Conservation (phyloP, 108 stramenopile species). For the Licmophora abbreviata region DNA sequence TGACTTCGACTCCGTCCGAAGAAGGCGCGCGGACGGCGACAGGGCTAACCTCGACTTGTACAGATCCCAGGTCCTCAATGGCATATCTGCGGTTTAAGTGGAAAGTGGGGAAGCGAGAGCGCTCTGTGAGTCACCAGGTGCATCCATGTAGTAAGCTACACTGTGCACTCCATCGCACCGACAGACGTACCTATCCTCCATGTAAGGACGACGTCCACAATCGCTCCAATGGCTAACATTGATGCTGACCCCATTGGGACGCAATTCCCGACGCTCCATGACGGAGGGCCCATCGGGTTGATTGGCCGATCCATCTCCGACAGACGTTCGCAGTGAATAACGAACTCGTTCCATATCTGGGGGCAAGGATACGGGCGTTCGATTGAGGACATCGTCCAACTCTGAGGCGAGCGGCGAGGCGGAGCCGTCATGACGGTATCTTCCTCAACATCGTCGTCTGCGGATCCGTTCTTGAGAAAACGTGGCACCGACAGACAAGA, state of each 20-base stretch:
- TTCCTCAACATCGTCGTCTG: slow-evolving; percentile 10
- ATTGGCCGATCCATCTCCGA: slow-evolving; percentile 66
- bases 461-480: slow-evolving; percentile 20
- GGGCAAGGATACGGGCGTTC: slow-evolving; percentile 29
- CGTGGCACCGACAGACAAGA: slow-evolving; percentile 34
- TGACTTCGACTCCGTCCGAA: slow-evolving; percentile 27
- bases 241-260: slow-evolving; percentile 59
- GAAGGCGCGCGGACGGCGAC: slow-evolving; percentile 15
- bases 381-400: slow-evolving; percentile 14
- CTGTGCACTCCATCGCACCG: not conserved
- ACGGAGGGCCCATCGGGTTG: slow-evolving; percentile 43
- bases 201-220: slow-evolving; percentile 64
- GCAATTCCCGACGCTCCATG: slow-evolving; percentile 62
- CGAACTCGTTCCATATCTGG: slow-evolving; percentile 26
- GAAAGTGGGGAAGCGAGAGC: not conserved
- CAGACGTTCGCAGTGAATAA: slow-evolving; percentile 61
- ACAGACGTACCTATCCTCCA: slow-evolving; percentile 73
- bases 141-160: not conserved
- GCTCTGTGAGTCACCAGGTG: not conserved
- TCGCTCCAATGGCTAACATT: slow-evolving; percentile 81
- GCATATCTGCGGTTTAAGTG: slow-evolving; percentile 34
- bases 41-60: slow-evolving; percentile 53
- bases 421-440: slow-evolving; percentile 22
- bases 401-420: slow-evolving; percentile 26
- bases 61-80: slow-evolving; percentile 73